These are phyloP conservation scores for Pulveroboletus ravenelii DNA, from an alignment of 768 basidiomycete genomes.

Conservation along the genomic window DNA sequence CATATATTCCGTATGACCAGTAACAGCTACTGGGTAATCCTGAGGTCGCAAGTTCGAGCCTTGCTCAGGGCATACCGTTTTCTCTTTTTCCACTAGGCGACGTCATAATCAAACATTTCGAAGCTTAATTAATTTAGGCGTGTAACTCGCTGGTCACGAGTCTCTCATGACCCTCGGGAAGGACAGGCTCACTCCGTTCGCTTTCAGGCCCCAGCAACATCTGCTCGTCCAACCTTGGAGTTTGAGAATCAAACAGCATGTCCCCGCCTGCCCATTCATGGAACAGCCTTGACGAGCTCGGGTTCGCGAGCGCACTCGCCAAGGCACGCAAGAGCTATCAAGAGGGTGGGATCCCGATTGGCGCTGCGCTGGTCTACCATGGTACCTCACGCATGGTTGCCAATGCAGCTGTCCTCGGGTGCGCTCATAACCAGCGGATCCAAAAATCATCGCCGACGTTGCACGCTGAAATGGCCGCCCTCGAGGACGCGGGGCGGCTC, in stretches of 20 bases:
- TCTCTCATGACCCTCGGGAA: no score
- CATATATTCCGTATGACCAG: slow-evolving; percentile 38
- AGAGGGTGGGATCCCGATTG: slow-evolving; percentile 63
- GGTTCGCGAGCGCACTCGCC: slow-evolving; percentile 30
- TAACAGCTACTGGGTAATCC: slow-evolving; percentile 35
- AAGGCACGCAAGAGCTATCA: slow-evolving; percentile 44
- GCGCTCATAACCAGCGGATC: slow-evolving; percentile 42
- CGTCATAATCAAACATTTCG: no score
- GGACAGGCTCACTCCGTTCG: no score
- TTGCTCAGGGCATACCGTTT: slow-evolving; percentile 42
- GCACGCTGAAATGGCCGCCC: slow-evolving; percentile 46
- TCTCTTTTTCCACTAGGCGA: slow-evolving; percentile 1
- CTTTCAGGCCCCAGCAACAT: no score
- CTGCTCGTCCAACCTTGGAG: no score
- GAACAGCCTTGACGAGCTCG: slow-evolving; percentile 23
- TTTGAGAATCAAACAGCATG: background rate
- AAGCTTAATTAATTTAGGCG: no score
- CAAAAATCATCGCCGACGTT: slow-evolving; percentile 40
- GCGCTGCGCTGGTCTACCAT: slow-evolving; percentile 42
- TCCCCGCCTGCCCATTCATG: background rate
- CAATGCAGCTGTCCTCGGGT: slow-evolving; percentile 33
- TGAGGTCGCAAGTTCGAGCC: slow-evolving; percentile 61
- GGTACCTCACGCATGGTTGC: slow-evolving; percentile 4
- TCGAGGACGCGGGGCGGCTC: slow-evolving; percentile 51
- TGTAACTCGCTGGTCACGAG: no score